phyloP scores from a whole-genome alignment of 2,329 filamentous ascomycete species.

The Lecanicillium sp. region DNA sequence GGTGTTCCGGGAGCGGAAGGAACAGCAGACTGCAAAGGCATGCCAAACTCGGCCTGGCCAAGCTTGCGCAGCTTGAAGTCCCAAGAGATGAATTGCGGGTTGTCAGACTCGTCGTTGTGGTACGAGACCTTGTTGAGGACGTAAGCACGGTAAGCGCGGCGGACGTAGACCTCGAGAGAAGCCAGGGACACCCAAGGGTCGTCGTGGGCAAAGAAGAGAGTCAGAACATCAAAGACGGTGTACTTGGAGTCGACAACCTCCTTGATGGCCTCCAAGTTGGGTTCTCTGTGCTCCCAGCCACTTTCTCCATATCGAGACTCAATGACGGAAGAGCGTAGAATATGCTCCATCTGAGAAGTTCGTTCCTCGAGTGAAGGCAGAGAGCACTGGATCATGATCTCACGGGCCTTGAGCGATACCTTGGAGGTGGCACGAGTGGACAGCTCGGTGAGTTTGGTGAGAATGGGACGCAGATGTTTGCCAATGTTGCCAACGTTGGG shows the following conservation, averaged over 20 bases:
- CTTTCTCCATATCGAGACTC: constrained; percentile 97
- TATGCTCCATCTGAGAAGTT: constrained; percentile 95
- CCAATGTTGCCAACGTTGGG: constrained; percentile 80
- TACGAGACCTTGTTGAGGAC: constrained; percentile 85
- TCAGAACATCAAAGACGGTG: constrained; percentile 93
- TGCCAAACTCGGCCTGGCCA: constrained; percentile 80
- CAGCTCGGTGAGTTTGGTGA: constrained; percentile 84
- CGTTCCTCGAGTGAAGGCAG: constrained; percentile 94
- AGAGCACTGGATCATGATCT: constrained; percentile 94
- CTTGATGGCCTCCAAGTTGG: constrained; percentile 83
- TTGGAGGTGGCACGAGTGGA: constrained; percentile 75
- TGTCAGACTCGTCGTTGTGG: constrained; percentile 63
- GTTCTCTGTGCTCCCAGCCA: constrained; percentile 92
- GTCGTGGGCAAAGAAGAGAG: constrained; percentile 88
- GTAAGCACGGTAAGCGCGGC: constrained; percentile 94
- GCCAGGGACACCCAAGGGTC: constrained; percentile 93
- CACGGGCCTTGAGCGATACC: constrained; percentile 93
- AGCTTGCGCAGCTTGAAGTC: constrained; percentile 93
- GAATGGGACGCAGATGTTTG: constrained; percentile 75
- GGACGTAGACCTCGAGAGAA: constrained; percentile 91
- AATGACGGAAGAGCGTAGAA: constrained; percentile 87
- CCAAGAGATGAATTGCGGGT: constrained; percentile 77
- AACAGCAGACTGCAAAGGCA: constrained; percentile 69
- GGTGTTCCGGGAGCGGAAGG: constrained; percentile 81
- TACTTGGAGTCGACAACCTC: constrained; percentile 98